These are phyloP conservation scores for Suillus subaureus DNA, from an alignment of 768 basidiomycete species.

Conservation along the genomic window DNA sequence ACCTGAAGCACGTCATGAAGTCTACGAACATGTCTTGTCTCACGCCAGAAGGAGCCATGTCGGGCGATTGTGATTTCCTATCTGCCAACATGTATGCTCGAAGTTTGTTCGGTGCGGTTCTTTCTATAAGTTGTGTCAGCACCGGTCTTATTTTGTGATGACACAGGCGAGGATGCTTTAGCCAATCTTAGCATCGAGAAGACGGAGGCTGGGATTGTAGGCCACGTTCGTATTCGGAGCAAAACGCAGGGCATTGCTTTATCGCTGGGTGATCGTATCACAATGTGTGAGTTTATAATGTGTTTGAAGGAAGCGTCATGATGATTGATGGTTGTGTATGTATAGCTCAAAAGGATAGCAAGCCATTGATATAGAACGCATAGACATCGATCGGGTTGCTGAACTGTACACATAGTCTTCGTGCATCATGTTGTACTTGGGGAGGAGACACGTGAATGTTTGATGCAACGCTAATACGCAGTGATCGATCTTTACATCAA, in stretches of 20 bases:
- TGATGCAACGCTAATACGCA: background rate
- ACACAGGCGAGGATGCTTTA: slow-evolving; percentile 83
- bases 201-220: slow-evolving; percentile 65
- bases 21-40: slow-evolving; percentile 94
- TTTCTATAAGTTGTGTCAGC: background rate
- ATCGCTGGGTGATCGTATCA: background rate
- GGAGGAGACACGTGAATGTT: background rate
- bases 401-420: background rate
- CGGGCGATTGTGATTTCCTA: slow-evolving; percentile 92
- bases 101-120: slow-evolving; percentile 75
- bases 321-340: background rate
- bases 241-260: slow-evolving; percentile 93
- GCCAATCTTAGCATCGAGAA: slow-evolving; percentile 90
- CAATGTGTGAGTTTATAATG: background rate
- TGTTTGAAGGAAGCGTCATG: background rate
- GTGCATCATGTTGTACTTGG: background rate
- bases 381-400: background rate
- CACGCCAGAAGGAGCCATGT: slow-evolving; percentile 79
- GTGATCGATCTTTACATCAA: background rate
- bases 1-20: slow-evolving; percentile 77
- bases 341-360: background rate
- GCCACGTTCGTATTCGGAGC: slow-evolving; percentile 78
- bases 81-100: slow-evolving; percentile 93
- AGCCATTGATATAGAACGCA: background rate
- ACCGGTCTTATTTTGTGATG: background rate